Percentiles rank a stretch among this genome's conserved stretches.
phyloP scores from a whole-genome alignment of 352 stramenopile genomes.

The Phytopythium aichiense region DNA sequence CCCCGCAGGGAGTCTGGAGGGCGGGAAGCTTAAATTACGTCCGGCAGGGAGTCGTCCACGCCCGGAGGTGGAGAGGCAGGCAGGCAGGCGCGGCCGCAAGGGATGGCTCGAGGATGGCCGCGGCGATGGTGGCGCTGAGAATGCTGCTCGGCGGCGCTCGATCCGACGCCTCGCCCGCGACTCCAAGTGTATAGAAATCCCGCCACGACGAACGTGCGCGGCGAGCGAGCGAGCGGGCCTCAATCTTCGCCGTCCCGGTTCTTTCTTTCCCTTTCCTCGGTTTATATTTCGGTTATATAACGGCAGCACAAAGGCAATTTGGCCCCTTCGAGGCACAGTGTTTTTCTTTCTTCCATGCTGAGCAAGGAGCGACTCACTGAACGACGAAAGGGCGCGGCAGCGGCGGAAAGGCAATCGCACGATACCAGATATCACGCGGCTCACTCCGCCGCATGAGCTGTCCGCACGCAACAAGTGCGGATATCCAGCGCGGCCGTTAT shows the following conservation, averaged over 20 bases:
- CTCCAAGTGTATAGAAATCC: slow-evolving; percentile 1
- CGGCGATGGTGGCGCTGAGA: background rate
- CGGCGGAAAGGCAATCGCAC: background rate
- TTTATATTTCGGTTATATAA: background rate
- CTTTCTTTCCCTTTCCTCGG: background rate
- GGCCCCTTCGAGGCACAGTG: too few species aligned
- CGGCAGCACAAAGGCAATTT: too few species aligned
- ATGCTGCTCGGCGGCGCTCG: background rate
- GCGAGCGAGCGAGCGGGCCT: background rate
- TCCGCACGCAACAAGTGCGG: too few species aligned
- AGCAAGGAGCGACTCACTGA: background rate
- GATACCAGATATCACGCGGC: background rate
- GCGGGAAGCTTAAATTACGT: too few species aligned
- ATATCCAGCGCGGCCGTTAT: too few species aligned
- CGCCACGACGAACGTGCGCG: background rate
- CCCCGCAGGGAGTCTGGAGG: too few species aligned
- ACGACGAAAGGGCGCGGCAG: background rate
- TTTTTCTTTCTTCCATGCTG: too few species aligned
- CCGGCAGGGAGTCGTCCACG: too few species aligned
- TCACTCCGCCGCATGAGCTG: too few species aligned
- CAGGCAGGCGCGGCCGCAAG: background rate
- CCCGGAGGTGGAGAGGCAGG: too few species aligned
- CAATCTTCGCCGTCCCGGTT: background rate
- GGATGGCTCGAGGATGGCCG: background rate
- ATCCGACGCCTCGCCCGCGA: background rate